Conservation (phyloP, 352 stramenopile genomes). For the Pythium pyrilobum region DNA sequence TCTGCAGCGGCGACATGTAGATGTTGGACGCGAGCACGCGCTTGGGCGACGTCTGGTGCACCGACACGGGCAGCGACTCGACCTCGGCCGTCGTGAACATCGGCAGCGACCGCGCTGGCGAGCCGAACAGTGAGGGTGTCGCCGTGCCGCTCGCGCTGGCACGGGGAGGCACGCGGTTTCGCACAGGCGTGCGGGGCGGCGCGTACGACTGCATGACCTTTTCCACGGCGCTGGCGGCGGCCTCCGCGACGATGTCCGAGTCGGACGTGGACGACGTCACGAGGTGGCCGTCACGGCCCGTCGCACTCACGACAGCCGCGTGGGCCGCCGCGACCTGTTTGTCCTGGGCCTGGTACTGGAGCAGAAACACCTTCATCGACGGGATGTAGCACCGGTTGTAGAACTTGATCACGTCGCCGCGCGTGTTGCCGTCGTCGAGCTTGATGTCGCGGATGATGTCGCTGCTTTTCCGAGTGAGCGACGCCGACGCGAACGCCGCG, state of each 20-base stretch:
- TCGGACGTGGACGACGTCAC: slow-evolving; percentile 58
- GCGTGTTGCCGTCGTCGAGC: slow-evolving; percentile 44
- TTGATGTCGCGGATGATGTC: slow-evolving; percentile 80
- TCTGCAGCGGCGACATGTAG: slow-evolving; percentile 83
- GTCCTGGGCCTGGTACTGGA: slow-evolving; percentile 84
- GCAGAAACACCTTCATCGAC: slow-evolving; percentile 80
- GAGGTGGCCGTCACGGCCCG: slow-evolving; percentile 29
- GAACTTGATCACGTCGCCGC: slow-evolving; percentile 88
- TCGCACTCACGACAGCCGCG: slow-evolving; percentile 43
- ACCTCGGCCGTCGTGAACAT: slow-evolving; percentile 73
- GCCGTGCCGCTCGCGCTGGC: background rate
- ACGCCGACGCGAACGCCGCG: slow-evolving; percentile 22
- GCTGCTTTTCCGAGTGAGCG: slow-evolving; percentile 37
- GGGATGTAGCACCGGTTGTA: slow-evolving; percentile 85
- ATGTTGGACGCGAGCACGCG: slow-evolving; percentile 76
- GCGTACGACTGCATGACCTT: slow-evolving; percentile 51
- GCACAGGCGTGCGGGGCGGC: slow-evolving; percentile 36
- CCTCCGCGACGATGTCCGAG: slow-evolving; percentile 73
- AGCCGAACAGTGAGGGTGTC: slow-evolving; percentile 40
- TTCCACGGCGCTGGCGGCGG: slow-evolving; percentile 61
- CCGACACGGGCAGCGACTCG: slow-evolving; percentile 68
- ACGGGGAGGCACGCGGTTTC: slow-evolving; percentile 11
- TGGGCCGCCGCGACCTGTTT: slow-evolving; percentile 74
- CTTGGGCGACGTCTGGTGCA: slow-evolving; percentile 76
- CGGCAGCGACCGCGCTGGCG: slow-evolving; percentile 27